Evolutionary conservation across 257 asterid species (phyloP).

Genomic region (Phtheirospermum japonicum): DNA sequence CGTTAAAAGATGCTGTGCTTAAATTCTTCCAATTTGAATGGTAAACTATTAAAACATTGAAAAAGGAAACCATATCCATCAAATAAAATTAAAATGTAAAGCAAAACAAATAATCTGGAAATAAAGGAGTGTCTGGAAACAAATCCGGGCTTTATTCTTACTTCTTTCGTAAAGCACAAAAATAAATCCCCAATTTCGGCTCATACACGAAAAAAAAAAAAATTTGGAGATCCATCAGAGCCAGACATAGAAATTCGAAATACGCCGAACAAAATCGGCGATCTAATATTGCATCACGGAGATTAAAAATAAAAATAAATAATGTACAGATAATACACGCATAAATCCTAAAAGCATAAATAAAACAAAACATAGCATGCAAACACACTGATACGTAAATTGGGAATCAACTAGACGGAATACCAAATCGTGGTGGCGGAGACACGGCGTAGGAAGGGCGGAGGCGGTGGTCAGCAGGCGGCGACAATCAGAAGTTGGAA

Average conservation of each 20-base stretch:
- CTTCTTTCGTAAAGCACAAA: background rate
- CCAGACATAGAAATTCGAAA: background rate
- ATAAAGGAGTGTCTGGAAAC: too few species aligned
- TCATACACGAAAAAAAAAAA: background rate
- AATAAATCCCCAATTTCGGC: background rate
- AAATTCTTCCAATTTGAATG: too few species aligned
- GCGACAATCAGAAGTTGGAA: constrained; percentile 27
- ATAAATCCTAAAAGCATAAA: too few species aligned
- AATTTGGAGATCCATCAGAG: constrained; percentile 18
- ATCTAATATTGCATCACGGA: background rate
- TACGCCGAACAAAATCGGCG: background rate
- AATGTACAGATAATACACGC: too few species aligned
- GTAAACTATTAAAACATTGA: too few species aligned
- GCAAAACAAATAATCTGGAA: too few species aligned
- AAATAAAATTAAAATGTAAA: background rate
- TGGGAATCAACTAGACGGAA: background rate
- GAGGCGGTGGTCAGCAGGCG: constrained; percentile 30
- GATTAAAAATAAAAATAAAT: background rate
- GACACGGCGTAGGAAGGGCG: constrained; percentile 34
- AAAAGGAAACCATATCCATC: background rate
- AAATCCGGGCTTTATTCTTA: too few species aligned
- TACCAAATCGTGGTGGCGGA: constrained; percentile 43
- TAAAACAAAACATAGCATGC: constrained; percentile 1
- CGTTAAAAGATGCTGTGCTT: too few species aligned
- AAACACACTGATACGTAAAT: background rate